Base-by-base conservation (phyloP, 129 eudicot genomes). In the Sambucus nigra region DNA sequence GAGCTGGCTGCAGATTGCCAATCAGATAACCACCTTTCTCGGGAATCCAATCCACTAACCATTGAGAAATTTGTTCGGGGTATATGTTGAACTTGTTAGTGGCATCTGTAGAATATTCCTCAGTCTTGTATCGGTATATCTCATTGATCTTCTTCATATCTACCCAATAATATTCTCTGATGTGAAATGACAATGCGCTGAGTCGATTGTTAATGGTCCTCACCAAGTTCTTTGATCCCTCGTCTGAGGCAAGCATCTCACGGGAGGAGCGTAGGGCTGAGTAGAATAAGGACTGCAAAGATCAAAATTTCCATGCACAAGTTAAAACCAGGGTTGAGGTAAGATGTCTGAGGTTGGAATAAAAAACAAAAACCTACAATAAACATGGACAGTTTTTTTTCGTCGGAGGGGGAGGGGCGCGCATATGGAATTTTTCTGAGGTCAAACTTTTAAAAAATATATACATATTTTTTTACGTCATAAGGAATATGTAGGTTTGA, bases 31-130 rank as follows among this genome's bases (percentile, higher is more conserved):
- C 99, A 38, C 99, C 99, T 71, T 68, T 65, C 65, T 81, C 94
- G 0, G 99, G 99, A 61, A 92, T 82, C 99, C 99, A 92, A 60
- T 92, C 91, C 94, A 92, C 80, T 60, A 92, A 61, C 96, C 99
- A 92, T 69, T 64, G 68, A 48, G 99, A 87, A 44, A 92, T 83
- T 73, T 92, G 99, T 55, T 92, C 99, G 3, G 99, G 99, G 73
- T 86, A 92, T 59, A 92, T 92, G 67, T 92, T 92, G 63, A 92
- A 86, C 47, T 92, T 92, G 79, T 92, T 92, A 29, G 55, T 86
- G 47, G 99, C 99, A 23, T 87, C 84, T 17, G 84, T 86, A 3
- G 99, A 92, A 61, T 92, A 92, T 59, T 92, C 99, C 66, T 92
- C 99, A 1, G 99, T 92, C 69, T 92, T 92, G 54, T 92, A 92